Evolutionary conservation across 2,329 filamentous ascomycete species (phyloP), one percentile per base, ranked within the genome.

Genomic region (Trichoderma sp.): DNA sequence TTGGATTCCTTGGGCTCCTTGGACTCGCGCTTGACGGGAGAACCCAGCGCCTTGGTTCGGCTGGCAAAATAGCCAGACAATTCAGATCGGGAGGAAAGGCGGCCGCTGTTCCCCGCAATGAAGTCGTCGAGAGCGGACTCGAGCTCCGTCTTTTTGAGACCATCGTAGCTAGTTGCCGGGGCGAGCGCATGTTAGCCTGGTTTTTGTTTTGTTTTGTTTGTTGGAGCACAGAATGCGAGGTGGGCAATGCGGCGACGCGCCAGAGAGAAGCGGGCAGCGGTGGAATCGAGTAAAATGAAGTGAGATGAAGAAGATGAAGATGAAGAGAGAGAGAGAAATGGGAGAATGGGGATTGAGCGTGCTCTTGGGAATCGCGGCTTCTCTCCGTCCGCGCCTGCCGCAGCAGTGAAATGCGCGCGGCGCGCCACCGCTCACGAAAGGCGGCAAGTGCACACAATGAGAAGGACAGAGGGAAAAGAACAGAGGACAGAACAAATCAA

Each of bases 31-130:
- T 92, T 93, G 62, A 92, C 85, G 50, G 92, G 92, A 24, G 92
- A 93, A 41, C 87, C 86, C 71, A 87, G 85, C 67, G 87, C 86
- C 80, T 89, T 89, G 79, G 89, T 87, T 83, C 93, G 92, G 80
- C 87, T 89, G 82, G 89, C 90, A 87, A 94, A 98, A 88, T 95
- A 98, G 76, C 93, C 91, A 77, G 89, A 86, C 82, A 98, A 90
- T 60, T 84, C 82, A 73, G 91, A 85, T 78, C 95, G 90, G 75
- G 87, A 86, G 71, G 89, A 87, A 82, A 94, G 93, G 77, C 88
- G 88, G 78, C 89, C 86, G 79, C 90, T 88, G 85, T 98, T 93
- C 77, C 90, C 88, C 79, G 91, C 88, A 63, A 97, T 90, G 84
- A 91, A 92, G 64, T 92, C 89, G 80, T 97, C 93, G 78, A 97